These are phyloP conservation scores for Rhynchospora breviuscula DNA, from an alignment of 176 grass and related monocot genomes.

Conservation along the genomic window DNA sequence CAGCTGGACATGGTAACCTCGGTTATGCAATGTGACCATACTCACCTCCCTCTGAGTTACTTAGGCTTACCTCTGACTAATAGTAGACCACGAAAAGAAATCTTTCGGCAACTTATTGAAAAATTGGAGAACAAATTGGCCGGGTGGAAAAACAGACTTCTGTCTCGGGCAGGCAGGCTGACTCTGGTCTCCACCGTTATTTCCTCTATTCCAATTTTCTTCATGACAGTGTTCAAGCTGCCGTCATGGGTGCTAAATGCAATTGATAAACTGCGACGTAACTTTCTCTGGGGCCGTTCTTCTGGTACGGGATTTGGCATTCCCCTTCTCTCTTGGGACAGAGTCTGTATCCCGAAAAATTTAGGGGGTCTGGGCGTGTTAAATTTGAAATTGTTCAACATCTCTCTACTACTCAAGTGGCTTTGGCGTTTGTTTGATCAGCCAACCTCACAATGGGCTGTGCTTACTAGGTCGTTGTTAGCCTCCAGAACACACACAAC, in stretches of 20 bases:
- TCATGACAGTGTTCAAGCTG: neutral
- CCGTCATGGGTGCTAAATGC: neutral
- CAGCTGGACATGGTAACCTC: neutral
- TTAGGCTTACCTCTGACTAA: neutral
- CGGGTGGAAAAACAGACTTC: neutral
- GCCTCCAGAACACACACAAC: too few species aligned
- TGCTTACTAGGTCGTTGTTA: too few species aligned
- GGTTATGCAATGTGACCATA: neutral
- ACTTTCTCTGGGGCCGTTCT: neutral
- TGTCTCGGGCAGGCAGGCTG: neutral
- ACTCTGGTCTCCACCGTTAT: neutral
- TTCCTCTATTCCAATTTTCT: neutral
- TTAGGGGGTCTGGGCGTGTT: neutral
- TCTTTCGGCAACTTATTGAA: neutral
- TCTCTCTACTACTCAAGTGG: neutral
- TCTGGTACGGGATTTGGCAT: neutral
- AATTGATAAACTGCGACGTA: neutral
- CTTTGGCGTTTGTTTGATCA: neutral
- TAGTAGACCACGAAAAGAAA: neutral
- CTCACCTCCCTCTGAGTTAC: neutral
- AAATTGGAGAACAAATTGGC: neutral
- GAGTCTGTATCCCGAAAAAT: neutral
- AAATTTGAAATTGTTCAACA: neutral
- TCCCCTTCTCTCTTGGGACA: neutral
- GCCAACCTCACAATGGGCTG: too few species aligned